Evolutionary conservation across 768 basidiomycete species (phyloP).

Genomic region (Chalciporus piperatus): DNA sequence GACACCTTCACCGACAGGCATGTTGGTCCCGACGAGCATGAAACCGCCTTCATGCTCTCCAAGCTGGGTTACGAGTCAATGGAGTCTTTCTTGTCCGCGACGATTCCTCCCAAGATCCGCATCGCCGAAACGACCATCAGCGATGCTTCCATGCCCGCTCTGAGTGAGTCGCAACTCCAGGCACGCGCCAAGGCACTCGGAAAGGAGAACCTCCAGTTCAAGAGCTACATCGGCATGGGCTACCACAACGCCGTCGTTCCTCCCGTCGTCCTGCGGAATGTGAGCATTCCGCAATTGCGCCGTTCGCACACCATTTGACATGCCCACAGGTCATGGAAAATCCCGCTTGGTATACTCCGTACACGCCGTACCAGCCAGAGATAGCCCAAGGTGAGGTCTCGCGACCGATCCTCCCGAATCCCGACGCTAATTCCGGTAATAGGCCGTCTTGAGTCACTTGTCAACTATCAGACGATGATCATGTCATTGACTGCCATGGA

Average conservation of each 20-base stretch:
- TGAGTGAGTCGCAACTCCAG: slow-evolving; percentile 86
- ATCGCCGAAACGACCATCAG: slow-evolving; percentile 58
- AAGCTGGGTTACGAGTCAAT: slow-evolving; percentile 82
- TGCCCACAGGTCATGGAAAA: slow-evolving; percentile 79
- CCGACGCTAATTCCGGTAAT: slow-evolving; percentile 15
- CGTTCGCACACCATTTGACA: slow-evolving; percentile 2
- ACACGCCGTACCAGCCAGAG: slow-evolving; percentile 96
- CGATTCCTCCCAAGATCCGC: slow-evolving; percentile 80
- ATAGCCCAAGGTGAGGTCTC: slow-evolving; percentile 82
- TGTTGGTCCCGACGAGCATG: slow-evolving; percentile 85
- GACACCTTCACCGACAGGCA: slow-evolving; percentile 91
- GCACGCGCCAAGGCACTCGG: slow-evolving; percentile 73
- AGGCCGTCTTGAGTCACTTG: slow-evolving; percentile 94
- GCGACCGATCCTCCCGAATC: slow-evolving; percentile 1
- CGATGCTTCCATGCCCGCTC: slow-evolving; percentile 64
- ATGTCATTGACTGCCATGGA: slow-evolving; percentile 93
- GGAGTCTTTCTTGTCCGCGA: slow-evolving; percentile 81
- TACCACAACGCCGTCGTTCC: slow-evolving; percentile 95
- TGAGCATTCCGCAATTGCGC: slow-evolving; percentile 34
- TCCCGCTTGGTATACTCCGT: slow-evolving; percentile 97
- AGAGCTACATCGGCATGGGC: slow-evolving; percentile 98
- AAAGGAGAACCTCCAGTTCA: slow-evolving; percentile 74
- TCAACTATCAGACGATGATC: slow-evolving; percentile 97
- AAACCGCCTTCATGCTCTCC: slow-evolving; percentile 79
- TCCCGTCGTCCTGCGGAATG: slow-evolving; percentile 92